Evolutionary conservation across 768 basidiomycete species (phyloP), one percentile per base, ranked within the genome.

Genomic region (Grammothele lineata): DNA sequence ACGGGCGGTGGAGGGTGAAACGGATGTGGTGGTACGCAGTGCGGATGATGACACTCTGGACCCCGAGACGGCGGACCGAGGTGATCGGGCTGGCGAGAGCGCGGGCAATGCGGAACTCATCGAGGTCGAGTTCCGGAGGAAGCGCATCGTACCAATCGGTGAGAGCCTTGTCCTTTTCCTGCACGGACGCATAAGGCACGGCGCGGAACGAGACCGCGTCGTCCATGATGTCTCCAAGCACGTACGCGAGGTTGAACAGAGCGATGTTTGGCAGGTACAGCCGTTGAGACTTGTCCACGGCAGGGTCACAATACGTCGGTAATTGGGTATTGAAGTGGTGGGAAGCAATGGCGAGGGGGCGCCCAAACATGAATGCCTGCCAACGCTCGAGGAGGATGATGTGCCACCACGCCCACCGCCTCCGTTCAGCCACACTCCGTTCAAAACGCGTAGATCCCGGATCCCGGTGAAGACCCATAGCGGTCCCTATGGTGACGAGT

Each of bases 371-470:
- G 66, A 92, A 91, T 0, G 87, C 85, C 61, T 91, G 87, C 89
- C 89, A 92, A 54, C 87, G 73, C 69, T 91, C 89, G 25, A 90
- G 72, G 43, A 88, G 70, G 30, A 92, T 66, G 50, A 88, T 87
- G 64, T 92, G 87, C 89, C 89, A 92, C 89, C 89, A 92, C 6
- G 87, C 86, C 89, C 89, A 91, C 44, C 89, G 72, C 41, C 90
- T 72, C 47, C 89, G 75, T 62, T 91, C 89, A 27, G 86, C 83
- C 9, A 81, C 67, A 48, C 81, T 81, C 47, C 74, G 73, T 40
- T 75, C 78, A 74, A 88, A 83, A 51, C 76, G 75, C 75, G 81
- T 88, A 61, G 82, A 81, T 36, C 77, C 81, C n/a, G 89, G 89
- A 65, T 92, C 90, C 17, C 90, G 80, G 65, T 92, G 89, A 7